phyloP scores from a whole-genome alignment of 257 asterid genomes.

The Ocimum tenuiflorum region DNA sequence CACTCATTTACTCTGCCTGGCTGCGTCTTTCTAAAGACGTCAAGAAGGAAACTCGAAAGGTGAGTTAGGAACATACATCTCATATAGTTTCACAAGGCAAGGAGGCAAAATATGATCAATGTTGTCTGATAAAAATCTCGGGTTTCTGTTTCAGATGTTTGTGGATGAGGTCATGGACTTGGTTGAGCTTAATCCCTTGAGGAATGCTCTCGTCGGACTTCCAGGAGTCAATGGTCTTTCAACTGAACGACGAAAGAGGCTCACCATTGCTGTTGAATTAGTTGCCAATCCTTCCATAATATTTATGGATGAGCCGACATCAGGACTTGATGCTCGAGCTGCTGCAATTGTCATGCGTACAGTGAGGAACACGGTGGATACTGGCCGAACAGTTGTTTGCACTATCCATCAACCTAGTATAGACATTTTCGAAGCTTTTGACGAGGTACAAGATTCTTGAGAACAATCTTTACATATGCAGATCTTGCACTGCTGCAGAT shows the following conservation, averaged over 20 bases:
- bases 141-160: slow-evolving; percentile 50
- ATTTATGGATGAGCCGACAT: slow-evolving; percentile 88
- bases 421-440: slow-evolving; percentile 83
- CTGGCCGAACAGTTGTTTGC: slow-evolving; percentile 81
- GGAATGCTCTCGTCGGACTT: slow-evolving; percentile 73
- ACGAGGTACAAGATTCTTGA: slow-evolving; percentile 49
- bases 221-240: slow-evolving; percentile 85
- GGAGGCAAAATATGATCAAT: background rate
- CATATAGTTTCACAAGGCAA: background rate
- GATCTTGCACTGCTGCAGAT: too few relatives aligned
- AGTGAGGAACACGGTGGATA: slow-evolving; percentile 77
- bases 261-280: slow-evolving; percentile 75
- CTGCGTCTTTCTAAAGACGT: slow-evolving; percentile 77
- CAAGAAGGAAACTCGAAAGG: slow-evolving; percentile 64
- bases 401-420: slow-evolving; percentile 89
- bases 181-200: slow-evolving; percentile 63
- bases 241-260: slow-evolving; percentile 78
- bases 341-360: slow-evolving; percentile 89
- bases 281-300: slow-evolving; percentile 86
- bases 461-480: too few relatives aligned
- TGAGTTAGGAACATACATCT: too few relatives aligned
- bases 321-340: slow-evolving; percentile 89
- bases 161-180: slow-evolving; percentile 85
- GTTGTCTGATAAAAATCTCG: background rate
- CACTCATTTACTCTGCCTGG: slow-evolving; percentile 89